phyloP scores from a whole-genome alignment of 441 rosid genomes.

The Breynia disticha region DNA sequence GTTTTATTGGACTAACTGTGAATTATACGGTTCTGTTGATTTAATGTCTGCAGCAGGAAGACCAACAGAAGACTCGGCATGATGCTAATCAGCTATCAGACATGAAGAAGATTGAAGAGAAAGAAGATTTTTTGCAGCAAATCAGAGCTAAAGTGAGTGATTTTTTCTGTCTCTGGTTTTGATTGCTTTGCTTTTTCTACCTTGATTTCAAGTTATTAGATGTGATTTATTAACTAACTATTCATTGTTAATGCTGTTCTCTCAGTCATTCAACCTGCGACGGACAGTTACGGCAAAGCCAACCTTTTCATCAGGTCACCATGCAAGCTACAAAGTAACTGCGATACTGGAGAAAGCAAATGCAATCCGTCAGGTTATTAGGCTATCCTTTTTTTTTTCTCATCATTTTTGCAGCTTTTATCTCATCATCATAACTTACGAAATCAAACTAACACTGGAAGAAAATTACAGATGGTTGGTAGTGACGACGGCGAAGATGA shows the following conservation, averaged over 20 bases:
- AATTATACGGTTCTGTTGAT: conserved; percentile 6
- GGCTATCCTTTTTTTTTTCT: conserved; percentile 5
- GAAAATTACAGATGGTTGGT: conserved; percentile 57
- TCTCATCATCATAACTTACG: conserved; percentile 3
- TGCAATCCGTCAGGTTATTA: conserved; percentile 80
- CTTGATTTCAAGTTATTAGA: too few relatives aligned
- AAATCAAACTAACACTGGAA: conserved; percentile 9
- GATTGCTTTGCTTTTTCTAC: conserved; percentile 9
- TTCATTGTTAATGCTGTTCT: conserved; percentile 6
- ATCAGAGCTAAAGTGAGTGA: conserved; percentile 63
- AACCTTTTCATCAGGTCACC: conserved; percentile 23
- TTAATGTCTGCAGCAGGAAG: conserved; percentile 25
- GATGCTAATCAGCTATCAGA: conserved; percentile 31
- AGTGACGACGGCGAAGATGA: conserved; percentile 64
- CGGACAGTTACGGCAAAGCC: conserved; percentile 39
- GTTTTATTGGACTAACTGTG: neutral
- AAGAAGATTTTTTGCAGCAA: conserved; percentile 73
- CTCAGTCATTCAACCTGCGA: conserved; percentile 65
- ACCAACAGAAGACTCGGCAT: conserved; percentile 30
- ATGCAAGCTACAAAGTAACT: conserved; percentile 48
- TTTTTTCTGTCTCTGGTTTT: conserved; percentile 9
- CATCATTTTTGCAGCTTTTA: neutral
- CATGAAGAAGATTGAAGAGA: conserved; percentile 38
- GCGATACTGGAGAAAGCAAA: conserved; percentile 86
- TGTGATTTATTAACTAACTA: too few relatives aligned